A percentile compares a stretch with the other conserved stretches of the same genome.
These are phyloP conservation scores for Didymella glomerata DNA, from an alignment of 2,329 filamentous ascomycete genomes.

Conservation along the genomic window DNA sequence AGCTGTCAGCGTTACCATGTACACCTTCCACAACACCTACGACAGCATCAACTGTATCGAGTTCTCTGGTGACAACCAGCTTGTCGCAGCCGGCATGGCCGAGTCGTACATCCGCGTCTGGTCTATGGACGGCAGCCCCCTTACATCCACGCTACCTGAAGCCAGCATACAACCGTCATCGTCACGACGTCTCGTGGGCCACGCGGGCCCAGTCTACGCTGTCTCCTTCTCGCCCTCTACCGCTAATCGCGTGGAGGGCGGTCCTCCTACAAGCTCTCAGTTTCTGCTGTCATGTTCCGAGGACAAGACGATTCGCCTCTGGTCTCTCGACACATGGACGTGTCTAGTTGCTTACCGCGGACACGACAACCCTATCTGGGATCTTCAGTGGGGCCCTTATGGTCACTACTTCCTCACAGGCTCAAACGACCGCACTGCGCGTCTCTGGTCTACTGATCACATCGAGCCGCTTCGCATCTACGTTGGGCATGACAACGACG, in stretches of 20 bases:
- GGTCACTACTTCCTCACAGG: conserved; percentile 94
- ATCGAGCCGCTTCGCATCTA: conserved; percentile 88
- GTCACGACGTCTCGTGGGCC: conserved; percentile 82
- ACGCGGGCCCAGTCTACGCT: conserved; percentile 87
- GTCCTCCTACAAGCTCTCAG: conserved; percentile 68
- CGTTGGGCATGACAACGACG: conserved; percentile 89
- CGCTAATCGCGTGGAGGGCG: conserved; percentile 57
- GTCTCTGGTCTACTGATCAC: conserved; percentile 92
- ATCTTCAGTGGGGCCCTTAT: conserved; percentile 87
- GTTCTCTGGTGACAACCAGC: conserved; percentile 87
- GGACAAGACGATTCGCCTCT: conserved; percentile 87
- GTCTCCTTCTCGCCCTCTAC: conserved; percentile 85
- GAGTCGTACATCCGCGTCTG: conserved; percentile 97
- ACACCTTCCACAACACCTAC: conserved; percentile 96
- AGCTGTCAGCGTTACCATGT: conserved; percentile 91
- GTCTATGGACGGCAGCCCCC: conserved; percentile 84
- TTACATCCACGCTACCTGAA: conserved; percentile 70
- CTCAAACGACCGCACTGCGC: conserved; percentile 87
- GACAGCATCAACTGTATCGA: conserved; percentile 94
- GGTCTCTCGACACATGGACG: conserved; percentile 92
- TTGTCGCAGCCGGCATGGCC: conserved; percentile 87
- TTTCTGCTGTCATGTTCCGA: conserved; percentile 87
- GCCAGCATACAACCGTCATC: conserved; percentile 66
- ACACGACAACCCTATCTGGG: conserved; percentile 88
- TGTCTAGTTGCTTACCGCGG: conserved; percentile 94